Evolutionary conservation across 768 basidiomycete genomes (phyloP), one percentile per base, ranked within the genome.

Genomic region (Neoboletus brunneissimus): DNA sequence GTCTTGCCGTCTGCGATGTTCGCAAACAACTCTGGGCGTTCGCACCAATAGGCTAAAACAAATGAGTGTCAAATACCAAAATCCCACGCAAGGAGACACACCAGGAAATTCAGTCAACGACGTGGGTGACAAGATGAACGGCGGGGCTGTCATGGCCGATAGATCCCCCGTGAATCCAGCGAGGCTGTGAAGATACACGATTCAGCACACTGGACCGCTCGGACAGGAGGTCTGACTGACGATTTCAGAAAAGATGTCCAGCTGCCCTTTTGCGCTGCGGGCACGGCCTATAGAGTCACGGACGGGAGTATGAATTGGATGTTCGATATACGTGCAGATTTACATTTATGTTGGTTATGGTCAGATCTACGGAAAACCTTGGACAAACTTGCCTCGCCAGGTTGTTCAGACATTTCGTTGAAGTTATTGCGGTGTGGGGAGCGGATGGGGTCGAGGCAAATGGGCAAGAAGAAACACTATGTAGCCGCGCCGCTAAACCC

Each of bases 171-270:
- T 90, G 67, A 95, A 84, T 34, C 87, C 87, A 32, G 92, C 87
- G 64, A 96, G 86, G 58, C 90, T 91, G 65, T 31, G 35, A 41
- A 44, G 57, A 49, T 37, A 25, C 50, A 20, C 4, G 10, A 4
- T 52, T 61, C 27, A 60, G 59, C 10, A 48, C 29, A 20, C n/a
- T 34, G 35, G 9, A 58, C 27, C 12, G 32, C 15, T 44, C n/a
- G 47, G 12, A 50, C 20, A 53, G 11, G n/a, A 54, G 10, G 22
- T 4, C 52, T 35, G 45, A 79, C 87, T 51, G 65, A 93, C 91
- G 88, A 85, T 81, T 96, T 97, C 68, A 97, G 77, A 74, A 97
- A 96, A 3, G 86, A 85, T 0, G 88, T 81, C 94, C 94, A 97
- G 73, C 87, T 90, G 66, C 87, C 76, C 65, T 91, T 85, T 73